Evolutionary conservation across 345 rosid genomes (phyloP).

Genomic region (Hevea brasiliensis): DNA sequence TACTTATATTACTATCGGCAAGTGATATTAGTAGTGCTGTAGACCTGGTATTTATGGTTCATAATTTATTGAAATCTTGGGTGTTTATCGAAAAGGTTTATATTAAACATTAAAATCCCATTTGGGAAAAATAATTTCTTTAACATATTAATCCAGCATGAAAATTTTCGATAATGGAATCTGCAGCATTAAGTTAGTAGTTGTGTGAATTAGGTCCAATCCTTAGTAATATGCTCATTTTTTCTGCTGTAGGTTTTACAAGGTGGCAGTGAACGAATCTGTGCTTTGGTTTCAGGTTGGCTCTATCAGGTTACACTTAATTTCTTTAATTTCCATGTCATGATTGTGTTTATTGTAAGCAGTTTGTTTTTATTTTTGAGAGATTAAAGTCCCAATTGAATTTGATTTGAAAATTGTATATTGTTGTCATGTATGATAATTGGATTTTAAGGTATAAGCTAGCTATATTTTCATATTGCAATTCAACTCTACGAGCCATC

Average conservation of each 20-base stretch:
- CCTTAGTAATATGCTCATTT: conserved; percentile 1
- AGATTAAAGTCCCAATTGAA: background rate
- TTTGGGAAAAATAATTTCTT: background rate
- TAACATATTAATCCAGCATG: background rate
- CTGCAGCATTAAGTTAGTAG: background rate
- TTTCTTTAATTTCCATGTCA: conserved; percentile 31
- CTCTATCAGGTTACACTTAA: conserved; percentile 82
- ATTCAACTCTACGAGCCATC: background rate
- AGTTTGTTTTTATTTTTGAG: background rate
- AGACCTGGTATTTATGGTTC: background rate
- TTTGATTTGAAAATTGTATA: background rate
- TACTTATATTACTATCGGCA: background rate
- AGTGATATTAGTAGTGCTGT: background rate
- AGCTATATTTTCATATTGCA: background rate
- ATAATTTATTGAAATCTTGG: background rate
- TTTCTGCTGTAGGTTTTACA: conserved; percentile 67
- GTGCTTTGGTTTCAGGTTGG: conserved; percentile 99
- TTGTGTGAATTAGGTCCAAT: conserved; percentile 3
- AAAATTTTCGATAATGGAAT: background rate
- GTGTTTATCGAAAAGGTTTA: background rate
- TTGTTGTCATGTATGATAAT: background rate
- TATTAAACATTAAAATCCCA: background rate
- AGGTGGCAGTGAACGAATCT: conserved; percentile 56
- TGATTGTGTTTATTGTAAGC: conserved; percentile 6
- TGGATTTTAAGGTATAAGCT: conserved; percentile 3